Base-by-base conservation (phyloP, 495 filamentous ascomycete genomes). In the Lindgomyces ingoldianus region DNA sequence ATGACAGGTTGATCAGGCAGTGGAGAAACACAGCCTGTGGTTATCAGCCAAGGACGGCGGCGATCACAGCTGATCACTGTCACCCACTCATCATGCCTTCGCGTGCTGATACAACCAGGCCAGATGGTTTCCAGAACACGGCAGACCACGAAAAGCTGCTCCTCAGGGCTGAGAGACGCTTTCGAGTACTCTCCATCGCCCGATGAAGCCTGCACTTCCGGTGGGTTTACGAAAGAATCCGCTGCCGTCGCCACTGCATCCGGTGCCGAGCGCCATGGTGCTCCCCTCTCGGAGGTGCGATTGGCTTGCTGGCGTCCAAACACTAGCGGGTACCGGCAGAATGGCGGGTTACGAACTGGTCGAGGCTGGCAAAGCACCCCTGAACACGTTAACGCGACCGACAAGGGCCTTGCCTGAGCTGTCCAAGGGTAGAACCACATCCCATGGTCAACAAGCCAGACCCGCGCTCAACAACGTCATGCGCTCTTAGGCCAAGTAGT, bases 11-110 rank as follows among this genome's bases (percentile, higher is more conserved):
- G 57, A 67, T 61, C 64, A 61, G 39, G 57, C 57, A 57, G 51
- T 60, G 57, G 63, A 60, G 63, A 66, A 67, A 67, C 64, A 67
- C 64, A 50, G 64, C 50, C 63, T 36, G 42, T 11, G 16, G 22
- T 33, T 16, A 58, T 19, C 63, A 48, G 63, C 56, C n/a, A 60
- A 54, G 54, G 46, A 50, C 51, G 54, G 44, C 29, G 54, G n/a
- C 47, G 54, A 52, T 57, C 61, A 49, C 41, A 19, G 18, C 18
- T 18, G 61, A 57, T 64, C 62, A 39, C 39, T 25, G 21, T 8
- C 6, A 11, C 2, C 25, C 53, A n/a, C 1, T 4, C 4, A 21
- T 25, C 16, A 25, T 16, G 3, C 41, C 29, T 26, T 65, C 62
- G 46, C 55, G 21, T 53, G 62, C 36, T 60, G 54, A 65, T 10